Evolutionary conservation across 148 eudicot species (phyloP).

Genomic region (Polygonum aviculare): DNA sequence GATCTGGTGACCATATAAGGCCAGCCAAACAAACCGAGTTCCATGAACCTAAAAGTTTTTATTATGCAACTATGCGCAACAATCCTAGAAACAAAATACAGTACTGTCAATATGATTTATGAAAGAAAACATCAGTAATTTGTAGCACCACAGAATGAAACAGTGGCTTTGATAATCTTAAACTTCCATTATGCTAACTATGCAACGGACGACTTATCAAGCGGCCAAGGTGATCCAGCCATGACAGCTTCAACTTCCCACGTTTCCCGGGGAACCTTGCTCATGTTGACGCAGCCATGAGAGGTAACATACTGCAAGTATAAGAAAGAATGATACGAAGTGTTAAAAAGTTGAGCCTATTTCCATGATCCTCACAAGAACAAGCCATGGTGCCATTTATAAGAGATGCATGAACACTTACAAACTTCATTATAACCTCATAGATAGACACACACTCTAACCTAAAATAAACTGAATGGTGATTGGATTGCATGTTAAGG

Average conservation of each 20-base stretch:
- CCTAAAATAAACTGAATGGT: neutral
- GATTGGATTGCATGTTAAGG: neutral
- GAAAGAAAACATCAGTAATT: neutral
- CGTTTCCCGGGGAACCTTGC: constrained; percentile 67
- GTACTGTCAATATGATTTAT: neutral
- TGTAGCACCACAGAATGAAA: neutral
- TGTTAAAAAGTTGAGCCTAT: neutral
- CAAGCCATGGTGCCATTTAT: too few relatives aligned
- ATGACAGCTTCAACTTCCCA: constrained; percentile 86
- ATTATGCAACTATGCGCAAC: neutral
- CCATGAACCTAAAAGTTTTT: too few relatives aligned
- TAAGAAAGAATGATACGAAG: neutral
- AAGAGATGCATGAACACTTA: neutral
- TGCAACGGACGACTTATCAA: neutral
- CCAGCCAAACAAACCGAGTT: too few relatives aligned
- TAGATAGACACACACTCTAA: too few relatives aligned
- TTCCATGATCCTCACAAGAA: too few relatives aligned
- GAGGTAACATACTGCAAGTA: constrained; percentile 48
- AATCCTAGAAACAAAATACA: neutral
- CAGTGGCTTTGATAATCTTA: neutral
- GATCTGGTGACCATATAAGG: too few relatives aligned
- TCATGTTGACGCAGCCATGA: constrained; percentile 83
- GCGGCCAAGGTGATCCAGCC: constrained; percentile 89
- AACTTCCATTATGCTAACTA: neutral
- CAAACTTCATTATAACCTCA: neutral